Evolutionary conservation across 2,329 filamentous ascomycete genomes (phyloP), one percentile per base, ranked within the genome.

Genomic region (Verruconis gallopava): DNA sequence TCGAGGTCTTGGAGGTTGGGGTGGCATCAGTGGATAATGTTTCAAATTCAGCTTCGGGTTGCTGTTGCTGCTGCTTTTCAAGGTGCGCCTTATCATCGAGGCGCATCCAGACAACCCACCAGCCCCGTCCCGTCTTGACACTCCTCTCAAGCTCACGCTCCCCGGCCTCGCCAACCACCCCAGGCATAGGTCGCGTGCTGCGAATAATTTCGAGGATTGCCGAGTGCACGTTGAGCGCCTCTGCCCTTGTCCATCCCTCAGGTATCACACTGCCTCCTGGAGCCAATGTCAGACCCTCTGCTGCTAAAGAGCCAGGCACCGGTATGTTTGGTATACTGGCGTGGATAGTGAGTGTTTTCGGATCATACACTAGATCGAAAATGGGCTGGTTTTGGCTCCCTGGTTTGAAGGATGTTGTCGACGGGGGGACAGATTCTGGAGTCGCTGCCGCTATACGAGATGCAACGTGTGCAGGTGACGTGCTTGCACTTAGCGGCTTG

Each of bases 51-150:
- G 21, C 21, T 21, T 12, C 12, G 20, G n/a, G 25, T 30, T 9
- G n/a, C 9, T 9, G 9, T n/a, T 30, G 25, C 9, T 9, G 9
- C n/a, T 20, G 6, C 33, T 22, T 11, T 5, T 15, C 2, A 36
- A 9, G 19, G 9, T 11, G 9, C 9, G 37, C 9, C 15, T 38
- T 35, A 17, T 43, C 43, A 15, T 34, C 38, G 36, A 77, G 56
- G 5, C 72, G 66, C 56, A 79, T 69, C 75, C 76, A 80, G 17
- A 78, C 69, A 2, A 80, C 66, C 76, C 76, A 80, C 75, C 75
- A 80, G 4, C 73, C 73, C n/a, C 75, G 67, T 34, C 59, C 68
- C 0, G 75, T 79, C 56, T 79, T 79, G 55, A 70, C 72, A 1
- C 72, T 78, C 21, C 72, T 64, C 50, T 80, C 76, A 4, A 72